Conservation (phyloP, 768 basidiomycete species). For the Lenzites betulinus region DNA sequence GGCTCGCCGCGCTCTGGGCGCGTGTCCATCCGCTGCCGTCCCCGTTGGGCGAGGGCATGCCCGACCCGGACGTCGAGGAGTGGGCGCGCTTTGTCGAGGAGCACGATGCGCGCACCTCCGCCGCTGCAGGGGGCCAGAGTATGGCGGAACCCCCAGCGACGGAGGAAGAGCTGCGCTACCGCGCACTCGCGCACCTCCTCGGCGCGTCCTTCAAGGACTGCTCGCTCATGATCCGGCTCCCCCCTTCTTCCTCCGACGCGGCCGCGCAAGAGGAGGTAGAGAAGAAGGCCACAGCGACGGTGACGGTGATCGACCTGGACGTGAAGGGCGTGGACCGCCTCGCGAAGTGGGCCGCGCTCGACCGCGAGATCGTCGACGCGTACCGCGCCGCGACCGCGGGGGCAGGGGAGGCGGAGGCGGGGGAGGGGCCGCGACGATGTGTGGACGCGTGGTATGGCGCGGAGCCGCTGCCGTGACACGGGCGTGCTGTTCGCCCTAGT, state of each 20-base stretch:
- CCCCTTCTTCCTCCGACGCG: not conserved
- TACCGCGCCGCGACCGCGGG: conserved; percentile 32
- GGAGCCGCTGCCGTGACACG: not conserved
- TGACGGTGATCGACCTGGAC: conserved; percentile 86
- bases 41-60: conserved; percentile 21
- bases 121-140: conserved; percentile 43
- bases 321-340: conserved; percentile 70
- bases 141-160: conserved; percentile 20
- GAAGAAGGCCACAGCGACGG: conserved; percentile 28
- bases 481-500: too few species aligned
- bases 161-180: conserved; percentile 53
- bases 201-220: conserved; percentile 98
- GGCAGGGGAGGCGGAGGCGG: not conserved
- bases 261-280: not conserved
- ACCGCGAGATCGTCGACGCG: conserved; percentile 59
- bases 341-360: conserved; percentile 70
- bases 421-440: conserved; percentile 7
- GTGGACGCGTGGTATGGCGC: conserved; percentile 1
- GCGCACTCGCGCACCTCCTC: conserved; percentile 75
- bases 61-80: conserved; percentile 62
- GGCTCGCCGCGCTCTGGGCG: conserved; percentile 46
- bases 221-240: conserved; percentile 59
- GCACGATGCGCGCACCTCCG: conserved; percentile 45
- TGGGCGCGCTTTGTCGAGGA: conserved; percentile 63
- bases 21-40: conserved; percentile 2